These are phyloP conservation scores for Trichosporon sp. DNA, from an alignment of 1,284 basidiomycete genomes.

Conservation along the genomic window DNA sequence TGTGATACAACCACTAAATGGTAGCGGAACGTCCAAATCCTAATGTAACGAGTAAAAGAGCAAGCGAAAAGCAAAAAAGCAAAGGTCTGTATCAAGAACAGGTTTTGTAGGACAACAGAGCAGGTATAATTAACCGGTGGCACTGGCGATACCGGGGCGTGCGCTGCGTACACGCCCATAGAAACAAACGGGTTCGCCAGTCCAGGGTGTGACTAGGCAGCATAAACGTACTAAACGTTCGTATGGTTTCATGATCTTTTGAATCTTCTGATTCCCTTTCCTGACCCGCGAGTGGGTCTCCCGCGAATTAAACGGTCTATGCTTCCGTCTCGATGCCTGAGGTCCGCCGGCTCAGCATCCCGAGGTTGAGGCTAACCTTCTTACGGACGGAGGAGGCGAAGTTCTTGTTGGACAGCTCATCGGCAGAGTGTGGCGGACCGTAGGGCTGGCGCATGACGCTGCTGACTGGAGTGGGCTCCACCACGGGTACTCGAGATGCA, in stretches of 20 bases:
- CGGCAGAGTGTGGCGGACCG: constrained; percentile 76
- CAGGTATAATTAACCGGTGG: background rate
- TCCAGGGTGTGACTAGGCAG: background rate
- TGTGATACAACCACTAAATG: constrained; percentile 1
- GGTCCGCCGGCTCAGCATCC: constrained; percentile 33
- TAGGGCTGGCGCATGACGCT: constrained; percentile 65
- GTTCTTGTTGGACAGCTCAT: constrained; percentile 82
- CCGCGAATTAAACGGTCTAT: background rate
- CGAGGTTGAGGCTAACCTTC: constrained; percentile 35
- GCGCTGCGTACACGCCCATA: background rate
- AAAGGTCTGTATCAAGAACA: background rate
- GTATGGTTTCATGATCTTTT: background rate
- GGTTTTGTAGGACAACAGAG: background rate
- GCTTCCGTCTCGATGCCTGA: constrained; percentile 12
- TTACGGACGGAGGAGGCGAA: constrained; percentile 56
- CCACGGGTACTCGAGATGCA: background rate
- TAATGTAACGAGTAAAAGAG: background rate
- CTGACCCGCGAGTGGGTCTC: background rate
- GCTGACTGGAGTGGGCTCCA: background rate
- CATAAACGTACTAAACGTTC: background rate
- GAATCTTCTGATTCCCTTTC: background rate
- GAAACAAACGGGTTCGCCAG: background rate
- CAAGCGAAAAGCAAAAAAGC: background rate
- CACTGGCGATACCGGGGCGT: background rate
- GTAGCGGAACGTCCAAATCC: background rate